phyloP scores from a whole-genome alignment of 352 stramenopile genomes.

The Aphanomyces cochlioides region DNA sequence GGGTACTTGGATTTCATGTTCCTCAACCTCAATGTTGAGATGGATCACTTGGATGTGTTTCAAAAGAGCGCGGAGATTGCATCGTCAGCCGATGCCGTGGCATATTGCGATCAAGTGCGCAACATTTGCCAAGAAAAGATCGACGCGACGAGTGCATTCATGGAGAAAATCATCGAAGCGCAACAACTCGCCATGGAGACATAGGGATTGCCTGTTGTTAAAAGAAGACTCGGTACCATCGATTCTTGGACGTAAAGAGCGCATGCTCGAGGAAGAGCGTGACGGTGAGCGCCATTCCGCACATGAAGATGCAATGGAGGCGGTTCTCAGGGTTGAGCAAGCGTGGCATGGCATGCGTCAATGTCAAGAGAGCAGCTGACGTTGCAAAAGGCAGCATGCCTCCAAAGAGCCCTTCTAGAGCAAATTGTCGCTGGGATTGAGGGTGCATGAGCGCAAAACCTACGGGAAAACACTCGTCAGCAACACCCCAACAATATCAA shows the following conservation, averaged over 20 bases:
- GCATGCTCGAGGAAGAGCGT: slow-evolving; percentile 26
- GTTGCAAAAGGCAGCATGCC: slow-evolving; percentile 9
- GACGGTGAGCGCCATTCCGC: slow-evolving; percentile 1
- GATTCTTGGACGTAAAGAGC: slow-evolving; percentile 29
- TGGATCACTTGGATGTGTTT: slow-evolving; percentile 76
- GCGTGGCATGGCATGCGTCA: slow-evolving; percentile 24
- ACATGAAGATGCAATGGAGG: slow-evolving; percentile 15
- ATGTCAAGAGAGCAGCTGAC: slow-evolving; percentile 14
- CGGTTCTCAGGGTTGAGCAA: slow-evolving; percentile 23
- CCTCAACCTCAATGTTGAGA: slow-evolving; percentile 56
- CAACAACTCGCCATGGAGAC: slow-evolving; percentile 76
- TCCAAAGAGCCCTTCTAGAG: slow-evolving; percentile 22
- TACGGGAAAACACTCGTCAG: neutral
- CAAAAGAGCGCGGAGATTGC: slow-evolving; percentile 66
- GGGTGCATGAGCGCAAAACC: slow-evolving; percentile 24
- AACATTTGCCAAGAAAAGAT: slow-evolving; percentile 85
- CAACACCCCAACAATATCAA: neutral
- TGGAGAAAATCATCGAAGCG: slow-evolving; percentile 78
- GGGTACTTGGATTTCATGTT: slow-evolving; percentile 68
- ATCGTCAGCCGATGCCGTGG: slow-evolving; percentile 76
- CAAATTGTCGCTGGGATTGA: slow-evolving; percentile 26
- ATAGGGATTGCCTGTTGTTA: slow-evolving; percentile 34
- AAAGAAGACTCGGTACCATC: slow-evolving; percentile 28
- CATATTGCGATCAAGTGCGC: slow-evolving; percentile 82
- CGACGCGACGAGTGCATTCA: slow-evolving; percentile 79